Evolutionary conservation across 352 stramenopile genomes (phyloP).

Genomic region (Blastocystis sp.): DNA sequence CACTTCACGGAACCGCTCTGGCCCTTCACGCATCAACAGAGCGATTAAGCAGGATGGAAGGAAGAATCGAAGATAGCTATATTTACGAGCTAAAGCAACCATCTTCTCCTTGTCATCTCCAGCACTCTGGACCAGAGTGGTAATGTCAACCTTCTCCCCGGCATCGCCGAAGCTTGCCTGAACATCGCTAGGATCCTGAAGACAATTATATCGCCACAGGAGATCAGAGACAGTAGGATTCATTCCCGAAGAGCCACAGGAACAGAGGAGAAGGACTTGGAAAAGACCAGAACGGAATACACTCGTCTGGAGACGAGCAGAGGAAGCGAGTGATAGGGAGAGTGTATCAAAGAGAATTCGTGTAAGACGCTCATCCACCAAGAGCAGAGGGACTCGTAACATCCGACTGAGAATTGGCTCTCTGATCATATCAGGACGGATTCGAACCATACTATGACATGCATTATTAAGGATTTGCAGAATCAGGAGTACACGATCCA

Average conservation of each 20-base stretch:
- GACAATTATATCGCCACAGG: neutral
- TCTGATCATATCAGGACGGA: neutral
- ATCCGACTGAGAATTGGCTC: constrained; percentile 18
- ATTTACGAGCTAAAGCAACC: neutral
- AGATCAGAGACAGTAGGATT: neutral
- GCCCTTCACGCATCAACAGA: constrained; percentile 14
- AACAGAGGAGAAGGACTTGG: neutral
- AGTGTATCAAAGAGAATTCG: neutral
- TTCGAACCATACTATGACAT: neutral
- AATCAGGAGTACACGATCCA: neutral
- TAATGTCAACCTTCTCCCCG: neutral
- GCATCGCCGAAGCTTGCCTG: neutral
- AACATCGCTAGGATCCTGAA: constrained; percentile 11
- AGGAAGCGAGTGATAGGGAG: neutral
- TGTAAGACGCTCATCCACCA: neutral
- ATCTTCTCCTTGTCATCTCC: neutral
- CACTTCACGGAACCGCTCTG: neutral
- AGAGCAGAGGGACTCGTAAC: neutral
- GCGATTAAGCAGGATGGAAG: constrained; percentile 9
- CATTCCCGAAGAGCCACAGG: neutral
- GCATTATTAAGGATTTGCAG: neutral
- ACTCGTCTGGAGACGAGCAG: neutral
- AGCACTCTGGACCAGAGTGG: neutral
- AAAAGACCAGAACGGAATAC: constrained; percentile 46
- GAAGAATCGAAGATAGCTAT: constrained; percentile 39